Evolutionary conservation across 176 grass and related monocot genomes (phyloP), one percentile per base, ranked within the genome.

Genomic region (Oropetium thomaeum): DNA sequence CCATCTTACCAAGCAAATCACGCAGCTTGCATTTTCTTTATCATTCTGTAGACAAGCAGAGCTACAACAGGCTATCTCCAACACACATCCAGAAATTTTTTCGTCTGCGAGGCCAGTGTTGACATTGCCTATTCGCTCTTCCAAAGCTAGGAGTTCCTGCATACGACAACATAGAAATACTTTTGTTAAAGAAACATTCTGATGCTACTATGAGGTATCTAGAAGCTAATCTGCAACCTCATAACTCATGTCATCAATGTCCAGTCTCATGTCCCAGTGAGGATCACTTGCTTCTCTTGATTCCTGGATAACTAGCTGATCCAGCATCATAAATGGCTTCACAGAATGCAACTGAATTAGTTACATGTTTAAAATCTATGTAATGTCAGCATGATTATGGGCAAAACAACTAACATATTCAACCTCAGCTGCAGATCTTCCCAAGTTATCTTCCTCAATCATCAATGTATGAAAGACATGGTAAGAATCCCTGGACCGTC

Each of bases 201-300:
- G 23, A 43, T 53, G 49, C 32, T 60, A 32, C 10, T 41, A 8
- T 44, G 19, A 31, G 35, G 49, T 13, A 60, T n/a, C 4, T 9
- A 62, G 5, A 73, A 51, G 44, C 5, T 38, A 38, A 25, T 54
- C 77, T 52, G 67, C 66, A 72, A 90, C 96, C 87, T 99, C 96
- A 14, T 99, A 99, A 74, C 92, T 90, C 96, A 99, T 95, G 76
- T 95, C 83, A 45, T 99, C 96, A 77, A 96, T 87, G 79, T 99
- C 96, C 48, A 99, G 79, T 70, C 89, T 86, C 96, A 99, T 85
- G 52, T 82, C 96, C 83, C 84, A 81, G 71, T 99, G 85, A 84
- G 86, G 89, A 86, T 99, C 96, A 64, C 74, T 76, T 47, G 79
- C 74, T 58, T 92, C 75, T 52, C 81, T 74, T 22, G 95, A 70